These are phyloP conservation scores for Yarrowia divulgata DNA, from an alignment of 805 yeast species.

Conservation along the genomic window DNA sequence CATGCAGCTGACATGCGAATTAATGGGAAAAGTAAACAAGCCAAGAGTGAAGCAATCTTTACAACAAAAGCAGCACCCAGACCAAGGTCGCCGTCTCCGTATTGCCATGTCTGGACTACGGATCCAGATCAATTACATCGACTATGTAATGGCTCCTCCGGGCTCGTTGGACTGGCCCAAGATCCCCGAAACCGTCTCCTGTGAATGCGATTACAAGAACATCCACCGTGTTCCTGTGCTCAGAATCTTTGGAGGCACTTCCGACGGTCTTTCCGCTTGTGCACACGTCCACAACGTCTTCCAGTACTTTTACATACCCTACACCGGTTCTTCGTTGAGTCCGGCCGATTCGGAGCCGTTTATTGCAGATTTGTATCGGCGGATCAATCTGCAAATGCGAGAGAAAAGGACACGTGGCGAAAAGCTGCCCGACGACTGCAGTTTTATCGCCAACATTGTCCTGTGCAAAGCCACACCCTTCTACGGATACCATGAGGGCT, in stretches of 20 bases:
- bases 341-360: slow-evolving; percentile 42
- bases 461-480: slow-evolving; percentile 72
- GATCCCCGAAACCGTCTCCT: neutral
- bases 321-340: slow-evolving; percentile 54
- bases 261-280: slow-evolving; percentile 59
- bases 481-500: slow-evolving; percentile 80
- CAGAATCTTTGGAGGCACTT: slow-evolving; percentile 12
- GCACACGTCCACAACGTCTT: slow-evolving; percentile 84
- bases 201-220: neutral
- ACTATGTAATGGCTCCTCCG: slow-evolving; percentile 30
- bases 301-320: slow-evolving; percentile 80
- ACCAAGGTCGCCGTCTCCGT: too few relatives aligned
- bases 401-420: slow-evolving; percentile 45
- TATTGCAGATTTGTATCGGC: slow-evolving; percentile 42
- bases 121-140: slow-evolving; percentile 34
- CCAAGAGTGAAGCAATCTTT: neutral
- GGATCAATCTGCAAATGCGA: slow-evolving; percentile 48
- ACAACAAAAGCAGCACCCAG: neutral
- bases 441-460: slow-evolving; percentile 49
- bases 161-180: neutral
- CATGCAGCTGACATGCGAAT: neutral
- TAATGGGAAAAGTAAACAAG: neutral
- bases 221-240: neutral
- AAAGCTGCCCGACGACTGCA: slow-evolving; percentile 37
- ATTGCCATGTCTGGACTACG: slow-evolving; percentile 11